phyloP scores from a whole-genome alignment of 169 alveolate species.

The Eimeria praecox region DNA sequence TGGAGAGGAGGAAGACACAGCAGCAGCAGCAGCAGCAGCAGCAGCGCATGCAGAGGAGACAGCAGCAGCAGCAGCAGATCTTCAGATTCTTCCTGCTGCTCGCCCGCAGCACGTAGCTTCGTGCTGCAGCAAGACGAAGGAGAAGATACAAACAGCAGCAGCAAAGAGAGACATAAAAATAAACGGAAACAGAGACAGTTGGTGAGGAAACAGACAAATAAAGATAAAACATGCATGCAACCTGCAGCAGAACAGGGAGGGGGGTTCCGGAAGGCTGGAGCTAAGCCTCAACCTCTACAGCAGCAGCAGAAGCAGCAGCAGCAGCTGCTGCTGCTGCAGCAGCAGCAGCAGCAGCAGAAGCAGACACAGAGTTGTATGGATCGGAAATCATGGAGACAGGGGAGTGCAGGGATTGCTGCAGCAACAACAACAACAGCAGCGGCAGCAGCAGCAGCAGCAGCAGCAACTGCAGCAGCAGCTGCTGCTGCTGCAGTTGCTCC shows the following conservation, averaged over 20 bases:
- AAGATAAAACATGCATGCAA: background rate
- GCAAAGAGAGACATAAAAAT: too few species aligned
- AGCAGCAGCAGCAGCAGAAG: too few species aligned
- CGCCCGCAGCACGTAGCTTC: too few species aligned
- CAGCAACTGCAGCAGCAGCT: background rate
- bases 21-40: constrained; percentile 12
- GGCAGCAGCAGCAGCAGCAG: constrained; percentile 16
- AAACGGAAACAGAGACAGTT: background rate
- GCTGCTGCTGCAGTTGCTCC: constrained; percentile 5
- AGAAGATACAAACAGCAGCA: too few species aligned
- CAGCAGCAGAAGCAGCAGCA: too few species aligned
- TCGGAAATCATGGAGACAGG: background rate
- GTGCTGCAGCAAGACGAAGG: too few species aligned
- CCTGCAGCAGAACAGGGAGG: background rate
- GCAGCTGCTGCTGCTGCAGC: too few species aligned
- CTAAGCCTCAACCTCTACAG: constrained; percentile 1
- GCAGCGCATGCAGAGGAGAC: constrained; percentile 21
- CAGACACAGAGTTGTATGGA: background rate
- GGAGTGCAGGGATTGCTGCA: background rate
- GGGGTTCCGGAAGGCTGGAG: constrained; percentile 1
- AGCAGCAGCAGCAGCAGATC: too few species aligned
- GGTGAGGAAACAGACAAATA: background rate
- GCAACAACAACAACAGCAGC: constrained; percentile 1
- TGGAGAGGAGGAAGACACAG: too few species aligned
- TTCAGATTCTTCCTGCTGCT: too few species aligned